Conservation (phyloP, 148 eudicot genomes). For the Vaccinium vitisidaea region DNA sequence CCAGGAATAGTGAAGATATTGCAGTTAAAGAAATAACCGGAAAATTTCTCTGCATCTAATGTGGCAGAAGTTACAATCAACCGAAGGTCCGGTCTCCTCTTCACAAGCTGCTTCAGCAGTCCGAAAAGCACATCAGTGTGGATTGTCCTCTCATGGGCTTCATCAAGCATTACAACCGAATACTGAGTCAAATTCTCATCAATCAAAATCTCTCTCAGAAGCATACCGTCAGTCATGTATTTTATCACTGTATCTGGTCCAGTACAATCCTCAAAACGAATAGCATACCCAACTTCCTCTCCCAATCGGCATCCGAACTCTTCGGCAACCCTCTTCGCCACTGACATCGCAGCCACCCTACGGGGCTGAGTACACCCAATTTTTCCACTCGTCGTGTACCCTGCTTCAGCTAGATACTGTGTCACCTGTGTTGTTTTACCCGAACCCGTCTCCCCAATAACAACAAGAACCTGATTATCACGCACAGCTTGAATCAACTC, state of each 20-base stretch:
- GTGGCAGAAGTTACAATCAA: constrained; percentile 95
- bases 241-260: constrained; percentile 91
- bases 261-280: constrained; percentile 94
- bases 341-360: constrained; percentile 97
- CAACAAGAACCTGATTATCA: constrained; percentile 88
- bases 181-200: constrained; percentile 79
- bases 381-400: constrained; percentile 84
- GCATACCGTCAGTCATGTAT: constrained; percentile 99
- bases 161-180: constrained; percentile 94
- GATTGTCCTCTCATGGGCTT: constrained; percentile 96
- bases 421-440: constrained; percentile 97
- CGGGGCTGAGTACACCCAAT: constrained; percentile 99
- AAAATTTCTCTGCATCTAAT: constrained; percentile 86
- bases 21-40: constrained; percentile 80
- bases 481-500: constrained; percentile 78
- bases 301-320: constrained; percentile 95
- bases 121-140: constrained; percentile 95
- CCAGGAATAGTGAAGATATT: constrained; percentile 90
- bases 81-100: constrained; percentile 77
- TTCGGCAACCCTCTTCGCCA: constrained; percentile 95
- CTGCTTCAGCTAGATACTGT: constrained; percentile 93
- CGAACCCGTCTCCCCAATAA: constrained; percentile 94
- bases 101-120: constrained; percentile 61
- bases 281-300: constrained; percentile 95
- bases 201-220: constrained; percentile 72